Conservation (phyloP, 495 filamentous ascomycete species). For the Podospora fimiseda region DNA sequence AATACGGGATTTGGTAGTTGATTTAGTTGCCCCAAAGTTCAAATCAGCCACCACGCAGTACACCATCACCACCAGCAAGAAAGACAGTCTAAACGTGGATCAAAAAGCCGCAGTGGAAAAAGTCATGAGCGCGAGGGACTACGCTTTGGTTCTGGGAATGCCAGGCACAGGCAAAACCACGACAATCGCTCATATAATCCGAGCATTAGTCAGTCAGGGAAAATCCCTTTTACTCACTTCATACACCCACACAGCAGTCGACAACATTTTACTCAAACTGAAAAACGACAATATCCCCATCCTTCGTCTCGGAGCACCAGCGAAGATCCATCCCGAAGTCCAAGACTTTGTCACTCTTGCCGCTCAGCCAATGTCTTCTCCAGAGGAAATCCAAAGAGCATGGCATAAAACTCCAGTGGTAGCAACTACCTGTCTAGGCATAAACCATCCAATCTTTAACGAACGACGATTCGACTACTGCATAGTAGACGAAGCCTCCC, state of each 20-base stretch:
- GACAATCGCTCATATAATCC: conserved; percentile 94
- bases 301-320: conserved; percentile 70
- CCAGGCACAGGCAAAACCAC: conserved; percentile 97
- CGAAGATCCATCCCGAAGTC: conserved; percentile 84
- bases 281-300: conserved; percentile 71
- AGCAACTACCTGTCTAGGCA: conserved; percentile 87
- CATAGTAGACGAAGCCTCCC: conserved; percentile 95
- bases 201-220: conserved; percentile 77
- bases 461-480: conserved; percentile 94
- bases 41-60: conserved; percentile 57
- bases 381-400: conserved; percentile 74
- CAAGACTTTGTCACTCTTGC: conserved; percentile 75
- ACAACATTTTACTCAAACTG: conserved; percentile 94
- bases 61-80: conserved; percentile 42
- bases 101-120: conserved; percentile 82
- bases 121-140: conserved; percentile 90
- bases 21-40: conserved; percentile 65
- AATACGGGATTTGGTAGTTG: conserved; percentile 71
- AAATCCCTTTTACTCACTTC: conserved; percentile 91
- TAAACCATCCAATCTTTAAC: conserved; percentile 81
- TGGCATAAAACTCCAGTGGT: conserved; percentile 84
- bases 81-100: conserved; percentile 70
- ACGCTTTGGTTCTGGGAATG: conserved; percentile 94
- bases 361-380: conserved; percentile 58
- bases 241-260: conserved; percentile 94